Base-by-base conservation (phyloP, 2,329 filamentous ascomycete species). In the Aquanectria penicillioides region DNA sequence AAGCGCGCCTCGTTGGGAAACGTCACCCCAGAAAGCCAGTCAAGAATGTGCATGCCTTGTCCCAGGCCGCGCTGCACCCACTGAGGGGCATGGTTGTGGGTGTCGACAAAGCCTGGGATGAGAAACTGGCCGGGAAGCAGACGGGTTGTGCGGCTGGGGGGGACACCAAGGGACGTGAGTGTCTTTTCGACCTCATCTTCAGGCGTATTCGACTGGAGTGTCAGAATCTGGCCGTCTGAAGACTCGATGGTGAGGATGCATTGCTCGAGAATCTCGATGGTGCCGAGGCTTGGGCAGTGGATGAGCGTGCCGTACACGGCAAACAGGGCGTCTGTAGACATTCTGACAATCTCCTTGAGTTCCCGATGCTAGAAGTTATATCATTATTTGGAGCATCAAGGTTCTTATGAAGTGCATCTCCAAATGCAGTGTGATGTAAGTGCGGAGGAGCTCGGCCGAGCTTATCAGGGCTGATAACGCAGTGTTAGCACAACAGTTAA, bases 51-150 rank as follows among this genome's bases (percentile, higher is more conserved):
- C 71, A 82, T 74, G 57, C 82, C 76, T 65, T 83, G 80, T 10
- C 80, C 79, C 9, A 83, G 73, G 20, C 82, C 80, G 18, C 80
- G 75, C 71, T 79, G 77, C 18, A 78, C 73, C 78, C 79, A 83
- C 64, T 85, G 81, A 31, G 87, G 87, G 1, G 88, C 88, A 68
- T 91, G 88, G 64, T 88, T 88, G 73, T 90, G 88, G 1, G 87
- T 89, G 74, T 90, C 88, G 50, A 90, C 76, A 65, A 88, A 83
- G 37, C 85, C 85, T 0, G 86, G 86, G 55, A 87, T 81, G 43
- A 88, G 72, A 65, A 88, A 86, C 40, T 84, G 73, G 33, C 78
- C 78, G 7, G 69, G 74, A 2, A 64, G 43, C 3, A 85, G 74
- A 11, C 51, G 47, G 2, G 26, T 60, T 5, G 40, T 40, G 20